These are phyloP conservation scores for Agrocybe chaxingu DNA, from an alignment of 768 basidiomycete genomes.

Conservation along the genomic window DNA sequence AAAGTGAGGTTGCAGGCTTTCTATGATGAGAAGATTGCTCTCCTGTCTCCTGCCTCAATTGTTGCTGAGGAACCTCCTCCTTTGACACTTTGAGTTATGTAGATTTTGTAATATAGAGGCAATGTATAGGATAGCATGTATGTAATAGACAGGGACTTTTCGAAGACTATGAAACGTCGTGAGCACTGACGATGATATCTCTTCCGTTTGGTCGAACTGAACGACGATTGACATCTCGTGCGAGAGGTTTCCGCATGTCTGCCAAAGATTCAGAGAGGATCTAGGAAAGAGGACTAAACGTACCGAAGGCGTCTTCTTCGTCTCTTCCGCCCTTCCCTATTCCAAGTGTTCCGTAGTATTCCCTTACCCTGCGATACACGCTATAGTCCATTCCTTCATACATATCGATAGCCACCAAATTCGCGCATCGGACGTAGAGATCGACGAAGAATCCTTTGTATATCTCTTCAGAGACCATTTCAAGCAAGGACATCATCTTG, in stretches of 20 bases:
- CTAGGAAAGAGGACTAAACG: constrained; percentile 24
- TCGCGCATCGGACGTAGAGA: constrained; percentile 90
- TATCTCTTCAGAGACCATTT: constrained; percentile 75
- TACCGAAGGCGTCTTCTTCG: constrained; percentile 91
- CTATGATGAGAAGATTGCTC: constrained; percentile 69
- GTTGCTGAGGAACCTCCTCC: constrained; percentile 53
- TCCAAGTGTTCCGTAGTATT: constrained; percentile 84
- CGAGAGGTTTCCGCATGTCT: constrained; percentile 75
- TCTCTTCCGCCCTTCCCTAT: constrained; percentile 73
- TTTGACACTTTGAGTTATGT: constrained; percentile 34
- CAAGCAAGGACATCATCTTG: constrained; percentile 84
- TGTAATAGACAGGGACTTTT: constrained; percentile 11
- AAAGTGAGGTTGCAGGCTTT: constrained; percentile 51
- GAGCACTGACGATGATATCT: constrained; percentile 65
- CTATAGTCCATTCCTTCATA: constrained; percentile 93
- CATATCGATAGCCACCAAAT: constrained; percentile 81
- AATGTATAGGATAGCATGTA: constrained; percentile 5
- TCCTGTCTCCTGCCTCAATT: constrained; percentile 35
- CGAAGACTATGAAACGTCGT: constrained; percentile 47
- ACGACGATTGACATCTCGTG: constrained; percentile 55
- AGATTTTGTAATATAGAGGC: neutral
- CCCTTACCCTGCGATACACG: constrained; percentile 85
- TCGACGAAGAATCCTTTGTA: constrained; percentile 92
- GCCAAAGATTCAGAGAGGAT: neutral
- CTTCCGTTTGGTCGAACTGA: constrained; percentile 71